phyloP scores from a whole-genome alignment of 495 filamentous ascomycete species.

The Penicillium daleae region DNA sequence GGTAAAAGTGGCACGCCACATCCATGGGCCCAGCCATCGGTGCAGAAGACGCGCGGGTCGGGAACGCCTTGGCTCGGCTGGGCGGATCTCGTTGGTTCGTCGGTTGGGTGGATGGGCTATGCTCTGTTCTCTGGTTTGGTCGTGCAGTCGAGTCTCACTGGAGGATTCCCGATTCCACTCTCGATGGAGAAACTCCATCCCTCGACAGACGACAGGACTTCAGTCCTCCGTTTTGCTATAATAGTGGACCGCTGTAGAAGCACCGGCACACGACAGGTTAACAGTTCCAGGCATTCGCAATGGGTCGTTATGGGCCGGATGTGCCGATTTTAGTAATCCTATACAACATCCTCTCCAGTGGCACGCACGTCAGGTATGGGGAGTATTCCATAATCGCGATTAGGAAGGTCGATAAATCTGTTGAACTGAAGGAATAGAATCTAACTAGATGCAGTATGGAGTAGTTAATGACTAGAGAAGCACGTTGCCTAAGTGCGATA shows the following conservation, averaged over 20 bases:
- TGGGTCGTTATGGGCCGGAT: constrained; percentile 13
- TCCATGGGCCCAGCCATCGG: constrained; percentile 1
- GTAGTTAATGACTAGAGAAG: neutral
- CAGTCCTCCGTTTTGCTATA: neutral
- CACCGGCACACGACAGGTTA: constrained; percentile 24
- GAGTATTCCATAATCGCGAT: no score
- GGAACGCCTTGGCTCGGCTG: neutral
- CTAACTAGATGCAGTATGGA: no score
- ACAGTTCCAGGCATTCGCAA: constrained; percentile 9
- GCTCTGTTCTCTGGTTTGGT: neutral
- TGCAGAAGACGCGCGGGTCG: constrained; percentile 8
- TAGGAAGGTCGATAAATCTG: neutral
- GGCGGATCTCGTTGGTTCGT: constrained; percentile 3
- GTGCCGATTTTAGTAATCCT: constrained; percentile 21
- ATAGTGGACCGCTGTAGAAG: neutral
- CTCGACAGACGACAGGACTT: neutral
- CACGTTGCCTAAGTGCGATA: neutral
- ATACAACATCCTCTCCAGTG: no score
- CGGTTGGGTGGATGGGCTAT: neutral
- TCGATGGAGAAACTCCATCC: neutral
- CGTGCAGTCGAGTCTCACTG: neutral
- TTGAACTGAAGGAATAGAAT: neutral
- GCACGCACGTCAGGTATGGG: no score
- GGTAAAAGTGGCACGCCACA: constrained; percentile 5
- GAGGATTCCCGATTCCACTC: neutral